Evolutionary conservation across 2,329 filamentous ascomycete species (phyloP).

Genomic region (Talaromyces islandicus): DNA sequence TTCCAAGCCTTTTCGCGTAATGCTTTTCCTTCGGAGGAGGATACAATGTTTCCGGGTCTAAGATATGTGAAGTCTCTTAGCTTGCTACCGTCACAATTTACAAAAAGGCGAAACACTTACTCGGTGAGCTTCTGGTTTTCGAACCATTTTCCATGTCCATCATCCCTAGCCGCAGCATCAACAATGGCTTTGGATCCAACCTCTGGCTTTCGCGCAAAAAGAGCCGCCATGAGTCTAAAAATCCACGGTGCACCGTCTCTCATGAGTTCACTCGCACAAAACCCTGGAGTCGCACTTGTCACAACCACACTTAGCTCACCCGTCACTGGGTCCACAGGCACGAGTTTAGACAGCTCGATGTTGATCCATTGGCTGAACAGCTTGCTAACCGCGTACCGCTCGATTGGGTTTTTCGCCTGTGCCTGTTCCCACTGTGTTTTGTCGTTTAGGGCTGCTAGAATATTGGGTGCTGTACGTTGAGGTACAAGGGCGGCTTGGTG

Average conservation of each 20-base stretch:
- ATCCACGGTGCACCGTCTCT: constrained; percentile 3
- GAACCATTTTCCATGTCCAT: constrained; percentile 11
- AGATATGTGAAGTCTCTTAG: neutral
- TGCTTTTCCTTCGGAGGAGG: constrained; percentile 5
- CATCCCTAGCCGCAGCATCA: constrained; percentile 11
- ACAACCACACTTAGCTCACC: constrained; percentile 5
- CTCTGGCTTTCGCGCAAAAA: constrained; percentile 14
- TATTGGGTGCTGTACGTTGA: constrained; percentile 10
- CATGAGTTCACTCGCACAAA: constrained; percentile 16
- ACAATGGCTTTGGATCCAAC: constrained; percentile 17
- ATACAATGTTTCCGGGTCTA: neutral
- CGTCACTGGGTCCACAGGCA: neutral
- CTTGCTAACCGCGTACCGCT: constrained; percentile 10
- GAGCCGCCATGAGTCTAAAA: neutral
- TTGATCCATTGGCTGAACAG: constrained; percentile 7
- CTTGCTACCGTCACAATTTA: neutral
- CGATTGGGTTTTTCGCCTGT: constrained; percentile 4
- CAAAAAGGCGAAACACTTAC: constrained; percentile 1
- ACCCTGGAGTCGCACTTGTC: constrained; percentile 13
- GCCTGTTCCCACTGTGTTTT: constrained; percentile 3
- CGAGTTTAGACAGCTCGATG: constrained; percentile 4
- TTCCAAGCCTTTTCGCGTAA: constrained; percentile 10
- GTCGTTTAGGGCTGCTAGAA: constrained; percentile 10
- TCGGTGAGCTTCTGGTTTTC: constrained; percentile 9
- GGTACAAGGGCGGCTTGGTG: constrained; percentile 13